Conservation (phyloP, 306 rosid species). For the Acacia melanoxylon region DNA sequence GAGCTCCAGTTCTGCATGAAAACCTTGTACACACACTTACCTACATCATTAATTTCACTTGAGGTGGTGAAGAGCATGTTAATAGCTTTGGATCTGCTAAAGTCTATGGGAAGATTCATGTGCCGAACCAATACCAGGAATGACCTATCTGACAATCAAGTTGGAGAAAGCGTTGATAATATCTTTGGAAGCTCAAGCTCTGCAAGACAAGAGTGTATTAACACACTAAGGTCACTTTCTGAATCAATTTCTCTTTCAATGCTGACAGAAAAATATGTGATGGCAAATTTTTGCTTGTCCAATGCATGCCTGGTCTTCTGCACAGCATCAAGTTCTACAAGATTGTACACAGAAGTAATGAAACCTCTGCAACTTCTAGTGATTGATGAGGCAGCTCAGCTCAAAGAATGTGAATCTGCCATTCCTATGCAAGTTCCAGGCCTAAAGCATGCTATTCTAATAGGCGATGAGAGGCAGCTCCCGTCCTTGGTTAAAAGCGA, state of each 20-base stretch:
- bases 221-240: constrained; percentile 31
- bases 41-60: constrained; percentile 45
- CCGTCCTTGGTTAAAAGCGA: constrained; percentile 57
- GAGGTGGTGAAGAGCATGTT: constrained; percentile 31
- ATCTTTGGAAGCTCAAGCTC: constrained; percentile 7
- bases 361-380: constrained; percentile 38
- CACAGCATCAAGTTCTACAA: constrained; percentile 48
- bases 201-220: constrained; percentile 7
- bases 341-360: constrained; percentile 20
- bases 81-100: constrained; percentile 31
- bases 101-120: constrained; percentile 20
- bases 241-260: constrained; percentile 19
- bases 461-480: constrained; percentile 59
- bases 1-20: constrained; percentile 11
- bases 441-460: constrained; percentile 40
- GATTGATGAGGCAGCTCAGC: constrained; percentile 63
- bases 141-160: neutral
- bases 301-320: constrained; percentile 53
- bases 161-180: neutral
- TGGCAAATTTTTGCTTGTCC: constrained; percentile 40
- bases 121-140: constrained; percentile 7
- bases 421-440: constrained; percentile 54
- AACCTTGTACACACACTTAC: constrained; percentile 46
- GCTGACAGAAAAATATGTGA: neutral
- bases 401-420: constrained; percentile 60